phyloP scores from a whole-genome alignment of 148 eudicot genomes.

The Gaultheria prostrata region DNA sequence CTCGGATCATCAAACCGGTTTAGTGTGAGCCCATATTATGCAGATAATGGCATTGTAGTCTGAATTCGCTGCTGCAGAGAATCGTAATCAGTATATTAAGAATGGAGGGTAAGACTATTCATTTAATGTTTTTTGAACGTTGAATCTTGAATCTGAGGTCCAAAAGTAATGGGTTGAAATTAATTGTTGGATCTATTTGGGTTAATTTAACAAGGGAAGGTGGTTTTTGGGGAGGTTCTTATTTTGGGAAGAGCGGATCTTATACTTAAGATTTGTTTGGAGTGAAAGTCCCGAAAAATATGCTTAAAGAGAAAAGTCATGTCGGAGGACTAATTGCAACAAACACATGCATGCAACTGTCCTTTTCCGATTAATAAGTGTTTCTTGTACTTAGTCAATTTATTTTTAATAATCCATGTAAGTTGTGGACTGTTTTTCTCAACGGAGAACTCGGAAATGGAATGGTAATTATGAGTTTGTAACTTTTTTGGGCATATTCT shows the following conservation, averaged over 20 bases:
- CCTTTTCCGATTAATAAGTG: neutral
- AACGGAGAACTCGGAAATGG: too few relatives aligned
- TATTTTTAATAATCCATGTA: too few relatives aligned
- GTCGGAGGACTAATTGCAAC: neutral
- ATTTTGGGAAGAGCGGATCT: neutral
- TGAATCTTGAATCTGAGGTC: neutral
- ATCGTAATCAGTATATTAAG: neutral
- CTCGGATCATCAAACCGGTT: neutral
- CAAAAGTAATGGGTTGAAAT: neutral
- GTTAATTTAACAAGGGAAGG: neutral
- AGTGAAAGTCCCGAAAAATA: too few relatives aligned
- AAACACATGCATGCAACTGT: neutral
- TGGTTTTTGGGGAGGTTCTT: conserved; percentile 3
- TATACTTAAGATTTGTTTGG: neutral
- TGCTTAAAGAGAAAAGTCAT: too few relatives aligned
- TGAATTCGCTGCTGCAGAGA: neutral
- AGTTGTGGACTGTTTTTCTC: too few relatives aligned
- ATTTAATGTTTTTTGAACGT: neutral
- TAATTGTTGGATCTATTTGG: neutral
- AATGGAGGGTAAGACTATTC: neutral
- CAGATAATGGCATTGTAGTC: neutral
- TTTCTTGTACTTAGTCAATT: too few relatives aligned
- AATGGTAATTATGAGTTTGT: too few relatives aligned
- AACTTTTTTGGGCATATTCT: too few relatives aligned
- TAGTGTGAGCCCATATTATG: neutral